A percentile compares a stretch with the other conserved stretches of the same genome.
phyloP scores from a whole-genome alignment of 1,139 yeast genomes.

The Hyphopichia khmerensis region DNA sequence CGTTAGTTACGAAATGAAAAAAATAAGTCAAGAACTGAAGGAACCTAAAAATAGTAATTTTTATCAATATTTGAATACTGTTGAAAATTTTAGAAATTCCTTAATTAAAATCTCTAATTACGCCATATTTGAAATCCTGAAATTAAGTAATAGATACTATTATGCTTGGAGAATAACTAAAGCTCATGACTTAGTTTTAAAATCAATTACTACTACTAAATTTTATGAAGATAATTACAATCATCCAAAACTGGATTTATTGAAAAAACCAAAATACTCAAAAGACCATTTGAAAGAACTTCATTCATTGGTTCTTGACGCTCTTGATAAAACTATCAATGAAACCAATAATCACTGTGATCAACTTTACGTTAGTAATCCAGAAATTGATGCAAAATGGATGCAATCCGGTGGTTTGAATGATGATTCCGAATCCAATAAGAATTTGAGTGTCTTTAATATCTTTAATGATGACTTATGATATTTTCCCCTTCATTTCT shows the following conservation, averaged over 20 bases:
- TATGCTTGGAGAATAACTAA: slow-evolving; percentile 47
- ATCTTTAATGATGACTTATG: slow-evolving; percentile 2
- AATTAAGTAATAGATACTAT: slow-evolving; percentile 37
- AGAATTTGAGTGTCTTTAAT: background rate
- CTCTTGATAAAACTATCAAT: slow-evolving; percentile 1
- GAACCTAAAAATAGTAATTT: background rate
- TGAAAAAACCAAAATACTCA: slow-evolving; percentile 1
- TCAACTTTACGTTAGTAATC: background rate
- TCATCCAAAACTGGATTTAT: background rate
- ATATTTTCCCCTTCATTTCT: background rate
- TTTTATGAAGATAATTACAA: slow-evolving; percentile 14
- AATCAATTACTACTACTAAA: slow-evolving; percentile 16
- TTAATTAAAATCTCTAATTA: slow-evolving; percentile 14
- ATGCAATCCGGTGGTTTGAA: background rate
- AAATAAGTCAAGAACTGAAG: background rate
- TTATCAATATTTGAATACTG: slow-evolving; percentile 3
- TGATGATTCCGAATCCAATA: background rate
- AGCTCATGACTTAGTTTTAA: slow-evolving; percentile 29
- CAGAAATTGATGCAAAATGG: slow-evolving; percentile 3
- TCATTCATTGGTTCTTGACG: background rate
- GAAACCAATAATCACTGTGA: slow-evolving; percentile 1
- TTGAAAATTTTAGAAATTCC: slow-evolving; percentile 2
- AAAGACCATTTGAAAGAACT: slow-evolving; percentile 2
- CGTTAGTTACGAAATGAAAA: slow-evolving; percentile 2
- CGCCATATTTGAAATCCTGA: slow-evolving; percentile 23